Evolutionary conservation across 2,329 filamentous ascomycete genomes (phyloP).

Genomic region (Ascochyta clinopodiicola): DNA sequence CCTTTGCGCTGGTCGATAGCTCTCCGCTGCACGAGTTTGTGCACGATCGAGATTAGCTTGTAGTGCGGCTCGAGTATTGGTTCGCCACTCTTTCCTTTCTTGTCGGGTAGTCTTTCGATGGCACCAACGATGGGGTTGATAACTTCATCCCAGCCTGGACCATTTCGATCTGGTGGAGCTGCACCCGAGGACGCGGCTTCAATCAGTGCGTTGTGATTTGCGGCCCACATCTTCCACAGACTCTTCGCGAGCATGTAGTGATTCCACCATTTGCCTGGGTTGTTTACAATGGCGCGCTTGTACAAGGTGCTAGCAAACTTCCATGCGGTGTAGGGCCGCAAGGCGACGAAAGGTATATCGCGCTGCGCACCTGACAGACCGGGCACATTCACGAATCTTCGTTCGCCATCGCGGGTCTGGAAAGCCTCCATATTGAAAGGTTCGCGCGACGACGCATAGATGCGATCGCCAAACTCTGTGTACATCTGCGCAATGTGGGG

Average conservation of each 20-base stretch:
- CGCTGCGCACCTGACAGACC: constrained; percentile 60
- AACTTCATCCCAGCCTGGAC: constrained; percentile 54
- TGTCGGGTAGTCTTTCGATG: constrained; percentile 66
- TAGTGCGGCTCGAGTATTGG: constrained; percentile 91
- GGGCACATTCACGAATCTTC: constrained; percentile 65
- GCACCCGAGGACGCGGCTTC: constrained; percentile 42
- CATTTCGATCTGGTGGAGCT: constrained; percentile 24
- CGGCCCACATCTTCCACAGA: constrained; percentile 72
- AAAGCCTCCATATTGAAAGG: constrained; percentile 74
- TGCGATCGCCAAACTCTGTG: constrained; percentile 70
- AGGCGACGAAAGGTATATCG: constrained; percentile 61
- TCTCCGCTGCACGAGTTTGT: constrained; percentile 74
- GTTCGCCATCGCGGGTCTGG: constrained; percentile 62
- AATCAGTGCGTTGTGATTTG: constrained; percentile 48
- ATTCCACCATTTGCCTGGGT: constrained; percentile 69
- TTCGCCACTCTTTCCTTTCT: constrained; percentile 69
- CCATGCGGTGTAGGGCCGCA: constrained; percentile 68
- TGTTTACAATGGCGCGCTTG: constrained; percentile 63
- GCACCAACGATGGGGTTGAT: constrained; percentile 65
- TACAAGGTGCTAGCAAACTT: constrained; percentile 69
- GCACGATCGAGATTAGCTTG: constrained; percentile 81
- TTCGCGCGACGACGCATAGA: constrained; percentile 72
- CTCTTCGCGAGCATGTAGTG: constrained; percentile 76
- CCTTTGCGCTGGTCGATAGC: constrained; percentile 56
- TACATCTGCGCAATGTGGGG: constrained; percentile 70